A percentile compares a stretch with the other conserved stretches of the same genome.
Evolutionary conservation across 2,329 filamentous ascomycete genomes (phyloP).

Genomic region (Colletotrichum lentis): DNA sequence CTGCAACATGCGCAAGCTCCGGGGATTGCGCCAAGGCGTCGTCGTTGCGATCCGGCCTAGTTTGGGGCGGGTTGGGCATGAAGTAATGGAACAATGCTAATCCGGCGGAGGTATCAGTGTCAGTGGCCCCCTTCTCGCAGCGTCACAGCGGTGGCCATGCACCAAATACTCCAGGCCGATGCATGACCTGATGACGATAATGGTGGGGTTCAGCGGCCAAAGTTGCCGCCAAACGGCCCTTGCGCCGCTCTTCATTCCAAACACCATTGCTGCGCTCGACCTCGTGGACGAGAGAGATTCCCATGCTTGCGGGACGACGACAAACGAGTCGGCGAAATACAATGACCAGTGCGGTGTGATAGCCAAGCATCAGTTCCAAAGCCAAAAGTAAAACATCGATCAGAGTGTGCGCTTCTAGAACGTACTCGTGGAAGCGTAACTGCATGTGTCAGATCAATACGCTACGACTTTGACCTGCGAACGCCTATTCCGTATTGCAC

Average conservation of each 20-base stretch:
- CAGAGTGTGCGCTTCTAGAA: not conserved
- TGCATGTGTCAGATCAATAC: constrained; percentile 19
- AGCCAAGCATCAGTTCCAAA: not conserved
- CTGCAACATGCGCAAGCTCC: constrained; percentile 38
- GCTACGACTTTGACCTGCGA: not conserved
- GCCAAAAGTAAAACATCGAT: not conserved
- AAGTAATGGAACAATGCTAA: constrained; percentile 36
- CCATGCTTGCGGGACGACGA: not conserved
- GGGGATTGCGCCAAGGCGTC: constrained; percentile 33
- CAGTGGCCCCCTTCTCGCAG: constrained; percentile 15
- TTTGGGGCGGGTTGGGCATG: constrained; percentile 21
- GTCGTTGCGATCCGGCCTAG: constrained; percentile 23
- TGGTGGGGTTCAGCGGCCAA: constrained; percentile 32
- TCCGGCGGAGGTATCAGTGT: constrained; percentile 26
- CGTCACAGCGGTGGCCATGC: constrained; percentile 15
- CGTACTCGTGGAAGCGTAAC: not conserved
- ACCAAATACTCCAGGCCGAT: constrained; percentile 9
- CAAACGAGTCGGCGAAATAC: not conserved
- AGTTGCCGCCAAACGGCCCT: constrained; percentile 19
- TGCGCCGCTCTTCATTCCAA: constrained; percentile 6
- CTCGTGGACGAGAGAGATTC: not conserved
- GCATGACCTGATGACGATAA: constrained; percentile 30
- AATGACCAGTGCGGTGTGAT: not conserved
- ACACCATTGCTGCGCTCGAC: not conserved
- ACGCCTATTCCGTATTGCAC: not conserved